These are phyloP conservation scores for Sporothrix brasiliensis DNA, from an alignment of 2,329 filamentous ascomycete genomes.

Conservation along the genomic window DNA sequence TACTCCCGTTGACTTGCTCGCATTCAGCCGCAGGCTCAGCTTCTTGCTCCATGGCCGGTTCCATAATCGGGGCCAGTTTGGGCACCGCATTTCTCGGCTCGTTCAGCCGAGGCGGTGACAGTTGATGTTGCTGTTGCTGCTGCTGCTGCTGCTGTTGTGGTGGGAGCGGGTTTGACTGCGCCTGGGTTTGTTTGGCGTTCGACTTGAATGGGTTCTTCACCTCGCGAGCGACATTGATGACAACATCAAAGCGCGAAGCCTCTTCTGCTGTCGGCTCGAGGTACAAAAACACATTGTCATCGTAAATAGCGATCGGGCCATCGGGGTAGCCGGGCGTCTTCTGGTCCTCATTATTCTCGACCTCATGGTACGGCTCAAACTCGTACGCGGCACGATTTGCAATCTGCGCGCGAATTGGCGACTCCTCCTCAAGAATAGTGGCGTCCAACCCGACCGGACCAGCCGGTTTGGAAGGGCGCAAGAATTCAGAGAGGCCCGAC, in stretches of 20 bases:
- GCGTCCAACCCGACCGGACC: slow-evolving; percentile 44
- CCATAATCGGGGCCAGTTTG: slow-evolving; percentile 28
- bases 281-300: slow-evolving; percentile 76
- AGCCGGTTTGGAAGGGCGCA: slow-evolving; percentile 55
- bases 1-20: not conserved
- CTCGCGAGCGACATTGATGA: slow-evolving; percentile 83
- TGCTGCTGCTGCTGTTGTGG: slow-evolving; percentile 3
- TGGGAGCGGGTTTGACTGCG: not conserved
- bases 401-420: slow-evolving; percentile 63
- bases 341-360: slow-evolving; percentile 74
- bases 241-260: slow-evolving; percentile 75
- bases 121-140: slow-evolving; percentile 13
- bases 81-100: slow-evolving; percentile 33
- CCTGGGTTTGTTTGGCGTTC: not conserved
- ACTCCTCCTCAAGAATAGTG: slow-evolving; percentile 58
- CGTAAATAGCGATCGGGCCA: slow-evolving; percentile 80
- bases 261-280: slow-evolving; percentile 78
- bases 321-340: slow-evolving; percentile 82
- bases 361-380: slow-evolving; percentile 64
- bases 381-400: slow-evolving; percentile 62
- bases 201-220: slow-evolving; percentile 72
- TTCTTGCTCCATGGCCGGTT: slow-evolving; percentile 49
- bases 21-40: not conserved
- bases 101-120: slow-evolving; percentile 38
- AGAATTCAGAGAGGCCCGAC: slow-evolving; percentile 61